These are phyloP conservation scores for Echinochloa phyllopogon DNA, from an alignment of 176 grass and related monocot species.

Conservation along the genomic window DNA sequence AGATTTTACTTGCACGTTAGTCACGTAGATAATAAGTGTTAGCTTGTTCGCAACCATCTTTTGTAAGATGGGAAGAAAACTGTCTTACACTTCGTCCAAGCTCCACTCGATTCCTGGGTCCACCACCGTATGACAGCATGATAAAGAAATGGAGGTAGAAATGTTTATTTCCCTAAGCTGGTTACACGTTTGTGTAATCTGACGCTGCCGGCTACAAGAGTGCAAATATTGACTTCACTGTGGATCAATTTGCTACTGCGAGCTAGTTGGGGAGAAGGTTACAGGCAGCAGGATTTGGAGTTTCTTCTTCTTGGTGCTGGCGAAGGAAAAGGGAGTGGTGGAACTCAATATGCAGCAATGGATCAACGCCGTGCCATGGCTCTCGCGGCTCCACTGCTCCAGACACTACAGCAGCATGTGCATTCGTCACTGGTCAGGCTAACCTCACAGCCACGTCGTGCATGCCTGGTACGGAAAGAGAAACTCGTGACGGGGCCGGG, in stretches of 20 bases:
- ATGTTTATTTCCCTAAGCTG: not conserved
- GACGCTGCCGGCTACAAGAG: not conserved
- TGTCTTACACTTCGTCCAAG: too few relatives aligned
- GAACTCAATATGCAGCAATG: not conserved
- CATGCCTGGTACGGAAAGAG: not conserved
- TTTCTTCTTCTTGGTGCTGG: not conserved
- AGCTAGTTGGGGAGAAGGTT: not conserved
- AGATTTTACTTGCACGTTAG: too few relatives aligned
- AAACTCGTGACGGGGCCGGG: not conserved
- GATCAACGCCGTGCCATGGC: not conserved
- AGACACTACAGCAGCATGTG: not conserved
- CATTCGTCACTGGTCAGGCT: not conserved
- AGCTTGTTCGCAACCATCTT: too few relatives aligned
- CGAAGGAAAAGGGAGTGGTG: not conserved
- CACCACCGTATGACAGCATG: too few relatives aligned
- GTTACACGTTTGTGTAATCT: not conserved
- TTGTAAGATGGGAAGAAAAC: too few relatives aligned
- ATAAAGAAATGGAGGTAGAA: too few relatives aligned
- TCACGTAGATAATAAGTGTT: too few relatives aligned
- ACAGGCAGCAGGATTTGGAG: not conserved
- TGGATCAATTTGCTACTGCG: not conserved
- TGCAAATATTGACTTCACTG: not conserved
- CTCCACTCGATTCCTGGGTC: too few relatives aligned
- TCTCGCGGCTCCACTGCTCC: not conserved
- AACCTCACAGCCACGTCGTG: conserved; percentile 24